Evolutionary conservation across 2,329 filamentous ascomycete species (phyloP), one percentile per base, ranked within the genome.

Genomic region (Leptographium flavum): DNA sequence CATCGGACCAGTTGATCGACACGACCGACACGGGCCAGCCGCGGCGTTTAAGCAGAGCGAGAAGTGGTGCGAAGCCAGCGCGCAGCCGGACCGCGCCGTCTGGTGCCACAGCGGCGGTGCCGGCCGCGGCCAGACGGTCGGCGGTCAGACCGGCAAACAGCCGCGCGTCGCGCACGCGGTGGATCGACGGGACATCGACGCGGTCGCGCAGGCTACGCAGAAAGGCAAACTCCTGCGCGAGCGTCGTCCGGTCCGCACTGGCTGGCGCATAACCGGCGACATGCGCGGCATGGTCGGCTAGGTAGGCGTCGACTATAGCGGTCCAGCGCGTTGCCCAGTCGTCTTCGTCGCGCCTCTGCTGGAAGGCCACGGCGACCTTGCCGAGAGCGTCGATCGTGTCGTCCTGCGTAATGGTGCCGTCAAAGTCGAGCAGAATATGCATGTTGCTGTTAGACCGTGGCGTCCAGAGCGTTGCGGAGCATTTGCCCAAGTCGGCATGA

Each of bases 401-500:
- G 27, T 64, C 48, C 13, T 61, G 58, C 17, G 74, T 76, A 51
- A 78, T 74, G 15, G 74, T 78, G 48, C 71, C 71, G 57, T 78
- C 74, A 56, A 78, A 78, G 54, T 78, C 74, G 19, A 78, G 63
- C 31, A 77, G 56, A 35, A 78, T 60, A 49, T 64, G 62, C 64
- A 70, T 60, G 32, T 32, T 39, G 25, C 22, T n/a, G n/a, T n/a
- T n/a, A n/a, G n/a, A n/a, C n/a, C n/a, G n/a, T n/a, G n/a, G n/a
- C n/a, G n/a, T n/a, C n/a, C n/a, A n/a, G n/a, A n/a, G n/a, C n/a
- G n/a, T n/a, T 17, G 36, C 36, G 27, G 42, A 43, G 25, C 33
- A 37, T 38, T 5, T 13, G 15, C 7, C 14, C 19, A 23, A n/a
- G 32, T 10, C 32, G 11, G 7, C 35, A 15, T n/a, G 11, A 32